Conservation (phyloP, 331 rosid species). For the Spiraea crenata region DNA sequence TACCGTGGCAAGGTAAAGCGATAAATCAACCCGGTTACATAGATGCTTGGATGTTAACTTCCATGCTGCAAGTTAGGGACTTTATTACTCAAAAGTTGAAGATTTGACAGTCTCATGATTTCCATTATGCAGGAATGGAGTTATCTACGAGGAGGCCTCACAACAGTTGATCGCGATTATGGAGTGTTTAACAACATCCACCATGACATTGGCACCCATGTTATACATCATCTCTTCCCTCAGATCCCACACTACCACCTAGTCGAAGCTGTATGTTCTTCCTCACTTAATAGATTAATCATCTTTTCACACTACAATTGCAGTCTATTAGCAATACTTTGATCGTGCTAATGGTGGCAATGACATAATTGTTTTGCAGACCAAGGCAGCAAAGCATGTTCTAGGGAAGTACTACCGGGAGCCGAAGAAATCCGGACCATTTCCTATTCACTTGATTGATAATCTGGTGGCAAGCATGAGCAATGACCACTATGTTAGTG, state of each 20-base stretch:
- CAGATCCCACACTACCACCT: conserved; percentile 96
- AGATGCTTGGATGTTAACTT: neutral
- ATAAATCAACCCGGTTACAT: no score
- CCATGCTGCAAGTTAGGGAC: neutral
- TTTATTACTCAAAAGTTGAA: neutral
- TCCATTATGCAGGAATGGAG: conserved; percentile 68
- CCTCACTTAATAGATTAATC: neutral
- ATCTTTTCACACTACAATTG: neutral
- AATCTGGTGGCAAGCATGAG: conserved; percentile 54
- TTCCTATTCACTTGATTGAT: conserved; percentile 69
- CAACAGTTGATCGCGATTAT: conserved; percentile 89
- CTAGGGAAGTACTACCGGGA: conserved; percentile 86
- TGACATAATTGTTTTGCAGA: conserved; percentile 38
- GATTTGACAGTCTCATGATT: conserved; percentile 1
- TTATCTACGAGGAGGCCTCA: conserved; percentile 88
- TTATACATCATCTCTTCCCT: conserved; percentile 93
- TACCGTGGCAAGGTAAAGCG: conserved; percentile 84
- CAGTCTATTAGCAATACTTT: neutral
- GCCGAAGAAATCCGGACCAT: conserved; percentile 76
- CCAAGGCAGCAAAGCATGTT: conserved; percentile 68
- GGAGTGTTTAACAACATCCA: conserved; percentile 80
- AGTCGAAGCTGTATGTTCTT: conserved; percentile 65
- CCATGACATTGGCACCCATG: conserved; percentile 97
- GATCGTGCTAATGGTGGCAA: neutral
- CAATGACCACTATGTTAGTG: conserved; percentile 81